These are phyloP conservation scores for Harrya chromipes DNA, from an alignment of 768 basidiomycete genomes.

Conservation along the genomic window DNA sequence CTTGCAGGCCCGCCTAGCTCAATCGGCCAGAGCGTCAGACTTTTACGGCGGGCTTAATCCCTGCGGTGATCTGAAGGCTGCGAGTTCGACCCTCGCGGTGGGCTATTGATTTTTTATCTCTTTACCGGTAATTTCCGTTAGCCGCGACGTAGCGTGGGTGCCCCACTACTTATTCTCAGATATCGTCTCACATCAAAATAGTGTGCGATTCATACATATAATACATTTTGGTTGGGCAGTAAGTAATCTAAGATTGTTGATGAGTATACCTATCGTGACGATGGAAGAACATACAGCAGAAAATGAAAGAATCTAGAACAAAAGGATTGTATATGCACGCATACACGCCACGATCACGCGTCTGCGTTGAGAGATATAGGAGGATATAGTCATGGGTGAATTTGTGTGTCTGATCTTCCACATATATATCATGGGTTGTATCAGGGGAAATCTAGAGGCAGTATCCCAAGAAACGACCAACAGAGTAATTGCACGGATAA, in stretches of 20 bases:
- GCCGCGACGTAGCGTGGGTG: too few species aligned
- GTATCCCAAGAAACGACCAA: slow-evolving; percentile 28
- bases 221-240: slow-evolving; percentile 16
- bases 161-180: too few species aligned
- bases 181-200: neutral
- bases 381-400: slow-evolving; percentile 17
- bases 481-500: slow-evolving; percentile 24
- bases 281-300: slow-evolving; percentile 16
- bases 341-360: slow-evolving; percentile 5
- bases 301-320: slow-evolving; percentile 9
- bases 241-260: slow-evolving; percentile 19
- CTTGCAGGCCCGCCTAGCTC: slow-evolving; percentile 51
- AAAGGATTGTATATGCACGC: slow-evolving; percentile 6
- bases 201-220: neutral
- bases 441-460: slow-evolving; percentile 23
- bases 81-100: slow-evolving; percentile 85
- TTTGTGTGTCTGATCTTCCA: slow-evolving; percentile 16
- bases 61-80: slow-evolving; percentile 65
- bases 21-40: slow-evolving; percentile 64
- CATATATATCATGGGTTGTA: slow-evolving; percentile 18
- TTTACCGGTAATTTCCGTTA: neutral
- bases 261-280: slow-evolving; percentile 16
- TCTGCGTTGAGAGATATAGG: slow-evolving; percentile 5
- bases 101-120: slow-evolving; percentile 42
- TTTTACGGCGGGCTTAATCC: slow-evolving; percentile 34